These are phyloP conservation scores for Wickerhamomyces chaumierensis DNA, from an alignment of 805 yeast species.

Conservation along the genomic window DNA sequence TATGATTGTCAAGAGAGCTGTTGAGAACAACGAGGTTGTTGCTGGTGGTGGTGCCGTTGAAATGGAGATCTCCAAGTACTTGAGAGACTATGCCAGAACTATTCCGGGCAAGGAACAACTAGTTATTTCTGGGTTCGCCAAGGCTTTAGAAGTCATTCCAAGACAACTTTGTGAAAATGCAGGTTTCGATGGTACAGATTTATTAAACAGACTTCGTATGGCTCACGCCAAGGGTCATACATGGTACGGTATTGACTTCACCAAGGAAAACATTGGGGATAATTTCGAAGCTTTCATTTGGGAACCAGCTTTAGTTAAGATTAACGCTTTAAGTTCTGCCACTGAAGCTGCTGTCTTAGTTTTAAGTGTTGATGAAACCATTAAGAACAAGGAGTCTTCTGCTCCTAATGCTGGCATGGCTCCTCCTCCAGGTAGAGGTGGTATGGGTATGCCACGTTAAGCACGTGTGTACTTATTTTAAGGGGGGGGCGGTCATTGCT, in stretches of 20 bases:
- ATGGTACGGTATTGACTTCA: slow-evolving; percentile 92
- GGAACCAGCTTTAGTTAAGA: slow-evolving; percentile 95
- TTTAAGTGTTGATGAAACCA: slow-evolving; percentile 93
- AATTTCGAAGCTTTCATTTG: slow-evolving; percentile 83
- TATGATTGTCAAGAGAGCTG: slow-evolving; percentile 94
- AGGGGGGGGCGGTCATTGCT: too few relatives aligned
- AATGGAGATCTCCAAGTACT: slow-evolving; percentile 86
- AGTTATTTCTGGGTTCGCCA: slow-evolving; percentile 84
- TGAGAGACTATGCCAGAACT: slow-evolving; percentile 77
- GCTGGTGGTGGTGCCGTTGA: slow-evolving; percentile 99
- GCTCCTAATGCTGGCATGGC: slow-evolving; percentile 37
- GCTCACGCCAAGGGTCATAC: slow-evolving; percentile 88
- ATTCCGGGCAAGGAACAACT: slow-evolving; percentile 95
- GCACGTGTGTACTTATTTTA: too few relatives aligned
- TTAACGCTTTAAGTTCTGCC: slow-evolving; percentile 89
- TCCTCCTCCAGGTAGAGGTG: slow-evolving; percentile 55
- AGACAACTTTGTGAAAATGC: slow-evolving; percentile 97
- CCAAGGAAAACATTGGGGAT: slow-evolving; percentile 68
- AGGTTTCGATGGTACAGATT: slow-evolving; percentile 96
- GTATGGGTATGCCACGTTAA: slow-evolving; percentile 50
- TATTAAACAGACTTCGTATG: slow-evolving; percentile 82
- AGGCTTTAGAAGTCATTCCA: slow-evolving; percentile 91
- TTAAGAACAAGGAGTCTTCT: slow-evolving; percentile 57
- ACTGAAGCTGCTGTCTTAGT: slow-evolving; percentile 93
- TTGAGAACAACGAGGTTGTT: slow-evolving; percentile 75